Evolutionary conservation across 1,284 basidiomycete genomes (phyloP).

Genomic region (Anthracocystis walkeri): DNA sequence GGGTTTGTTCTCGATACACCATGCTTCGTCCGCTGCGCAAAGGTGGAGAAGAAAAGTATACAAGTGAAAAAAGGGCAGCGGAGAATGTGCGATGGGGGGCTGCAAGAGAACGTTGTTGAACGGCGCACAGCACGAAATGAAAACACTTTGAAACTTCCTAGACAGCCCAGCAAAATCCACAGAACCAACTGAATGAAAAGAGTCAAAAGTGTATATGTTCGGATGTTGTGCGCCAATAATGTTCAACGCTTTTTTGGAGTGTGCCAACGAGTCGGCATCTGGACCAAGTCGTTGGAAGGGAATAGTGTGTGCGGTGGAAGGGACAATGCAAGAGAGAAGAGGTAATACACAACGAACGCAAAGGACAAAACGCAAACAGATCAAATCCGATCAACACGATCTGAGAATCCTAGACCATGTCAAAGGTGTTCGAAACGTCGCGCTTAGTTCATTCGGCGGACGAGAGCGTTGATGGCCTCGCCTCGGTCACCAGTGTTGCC

Average conservation of each 20-base stretch:
- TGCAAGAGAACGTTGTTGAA: slow-evolving; percentile 4
- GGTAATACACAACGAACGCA: slow-evolving; percentile 26
- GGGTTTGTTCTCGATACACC: neutral
- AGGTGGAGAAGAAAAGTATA: slow-evolving; percentile 1
- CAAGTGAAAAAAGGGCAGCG: slow-evolving; percentile 1
- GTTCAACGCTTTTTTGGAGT: slow-evolving; percentile 27
- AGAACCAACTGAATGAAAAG: slow-evolving; percentile 20
- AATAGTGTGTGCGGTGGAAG: slow-evolving; percentile 22
- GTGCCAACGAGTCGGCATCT: neutral
- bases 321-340: slow-evolving; percentile 27
- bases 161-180: slow-evolving; percentile 39
- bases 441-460: slow-evolving; percentile 82
- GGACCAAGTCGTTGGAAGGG: slow-evolving; percentile 12
- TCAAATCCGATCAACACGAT: neutral
- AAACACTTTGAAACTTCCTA: neutral
- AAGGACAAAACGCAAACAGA: slow-evolving; percentile 17
- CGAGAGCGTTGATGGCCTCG: slow-evolving; percentile 94
- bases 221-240: slow-evolving; percentile 11
- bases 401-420: neutral
- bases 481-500: slow-evolving; percentile 95
- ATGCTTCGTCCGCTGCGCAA: neutral
- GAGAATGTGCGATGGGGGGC: neutral
- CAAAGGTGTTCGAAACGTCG: neutral
- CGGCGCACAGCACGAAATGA: slow-evolving; percentile 2
- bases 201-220: neutral